A percentile compares a stretch with the other conserved stretches of the same genome.
Evolutionary conservation across 257 asterid genomes (phyloP).

Genomic region (Nicotiana tomentosiformis): DNA sequence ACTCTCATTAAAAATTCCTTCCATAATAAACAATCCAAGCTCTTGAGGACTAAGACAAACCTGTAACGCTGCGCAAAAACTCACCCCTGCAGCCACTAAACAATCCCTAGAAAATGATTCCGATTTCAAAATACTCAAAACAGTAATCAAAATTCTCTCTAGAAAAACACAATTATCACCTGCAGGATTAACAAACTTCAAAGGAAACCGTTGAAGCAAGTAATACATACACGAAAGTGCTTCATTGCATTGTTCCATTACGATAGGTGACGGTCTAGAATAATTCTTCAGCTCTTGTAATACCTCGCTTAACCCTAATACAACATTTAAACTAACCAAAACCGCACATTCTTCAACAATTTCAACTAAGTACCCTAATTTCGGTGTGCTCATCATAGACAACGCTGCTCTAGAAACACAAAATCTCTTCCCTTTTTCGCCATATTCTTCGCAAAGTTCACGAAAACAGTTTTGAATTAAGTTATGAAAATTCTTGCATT

Average conservation of each 20-base stretch:
- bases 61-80: conserved; percentile 78
- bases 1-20: conserved; percentile 53
- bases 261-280: conserved; percentile 85
- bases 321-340: conserved; percentile 70
- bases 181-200: conserved; percentile 25
- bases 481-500: conserved; percentile 45
- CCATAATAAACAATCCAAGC: conserved; percentile 65
- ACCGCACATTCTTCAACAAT: conserved; percentile 71
- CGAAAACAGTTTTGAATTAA: conserved; percentile 48
- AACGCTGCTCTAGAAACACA: conserved; percentile 83
- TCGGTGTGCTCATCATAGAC: conserved; percentile 87
- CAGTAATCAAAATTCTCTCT: conserved; percentile 39
- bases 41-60: conserved; percentile 61
- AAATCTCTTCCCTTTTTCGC: conserved; percentile 62
- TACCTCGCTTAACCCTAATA: conserved; percentile 54
- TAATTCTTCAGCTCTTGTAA: conserved; percentile 47
- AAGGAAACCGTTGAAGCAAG: conserved; percentile 85
- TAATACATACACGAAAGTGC: conserved; percentile 91
- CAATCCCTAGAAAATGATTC: conserved; percentile 82
- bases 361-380: conserved; percentile 71
- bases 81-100: conserved; percentile 94
- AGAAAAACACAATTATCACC: conserved; percentile 25
- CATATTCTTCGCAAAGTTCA: conserved; percentile 66
- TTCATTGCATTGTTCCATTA: conserved; percentile 96
- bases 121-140: conserved; percentile 62